Evolutionary conservation across 331 rosid genomes (phyloP).

Genomic region (Telfairia occidentalis): DNA sequence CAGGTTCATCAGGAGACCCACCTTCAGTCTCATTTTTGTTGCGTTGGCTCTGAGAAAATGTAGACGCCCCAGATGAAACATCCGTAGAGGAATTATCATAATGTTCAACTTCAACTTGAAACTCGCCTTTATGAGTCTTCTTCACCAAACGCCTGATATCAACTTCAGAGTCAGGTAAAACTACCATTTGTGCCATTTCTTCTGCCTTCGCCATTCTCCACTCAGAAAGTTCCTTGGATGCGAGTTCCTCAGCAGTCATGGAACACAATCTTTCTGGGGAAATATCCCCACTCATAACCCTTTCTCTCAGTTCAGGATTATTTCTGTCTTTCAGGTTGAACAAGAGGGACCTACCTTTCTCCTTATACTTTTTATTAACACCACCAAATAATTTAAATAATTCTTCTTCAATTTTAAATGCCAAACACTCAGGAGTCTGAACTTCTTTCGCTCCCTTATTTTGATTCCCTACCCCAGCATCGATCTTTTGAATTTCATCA

Average conservation of each 20-base stretch:
- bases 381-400: conserved; percentile 89
- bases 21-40: conserved; percentile 30
- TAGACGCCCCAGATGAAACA: conserved; percentile 43
- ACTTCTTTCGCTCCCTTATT: conserved; percentile 20
- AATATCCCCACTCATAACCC: conserved; percentile 84
- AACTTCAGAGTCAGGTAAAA: conserved; percentile 74
- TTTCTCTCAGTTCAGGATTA: conserved; percentile 87
- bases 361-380: conserved; percentile 97
- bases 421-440: conserved; percentile 48
- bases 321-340: conserved; percentile 91
- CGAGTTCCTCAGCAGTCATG: conserved; percentile 98
- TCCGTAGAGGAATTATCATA: conserved; percentile 43
- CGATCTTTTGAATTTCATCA: conserved; percentile 27
- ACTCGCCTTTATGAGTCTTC: conserved; percentile 95
- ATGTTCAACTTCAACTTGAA: conserved; percentile 88
- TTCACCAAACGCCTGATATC: conserved; percentile 80
- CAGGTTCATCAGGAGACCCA: conserved; percentile 25
- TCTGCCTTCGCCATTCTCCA: conserved; percentile 99
- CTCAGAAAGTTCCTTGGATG: conserved; percentile 92
- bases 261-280: conserved; percentile 70
- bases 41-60: conserved; percentile 25
- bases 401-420: conserved; percentile 64
- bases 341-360: conserved; percentile 92
- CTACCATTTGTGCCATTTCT: conserved; percentile 91
- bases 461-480: conserved; percentile 25